Conservation (phyloP, 208 protist species). For the Leishmania amazonensis region DNA sequence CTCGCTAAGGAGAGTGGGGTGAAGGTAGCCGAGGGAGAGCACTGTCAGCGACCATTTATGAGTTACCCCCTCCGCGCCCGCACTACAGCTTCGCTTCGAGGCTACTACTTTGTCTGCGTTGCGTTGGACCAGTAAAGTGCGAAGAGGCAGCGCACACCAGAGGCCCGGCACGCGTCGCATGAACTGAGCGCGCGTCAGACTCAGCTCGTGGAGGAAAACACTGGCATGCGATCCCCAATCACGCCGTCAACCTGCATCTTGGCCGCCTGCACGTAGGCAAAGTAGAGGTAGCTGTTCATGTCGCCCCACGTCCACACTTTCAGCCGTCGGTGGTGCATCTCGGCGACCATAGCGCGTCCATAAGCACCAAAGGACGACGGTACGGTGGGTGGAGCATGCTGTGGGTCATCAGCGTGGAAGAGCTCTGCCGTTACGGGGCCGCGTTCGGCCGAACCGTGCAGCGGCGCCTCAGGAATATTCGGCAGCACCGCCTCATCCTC, state of each 20-base stretch:
- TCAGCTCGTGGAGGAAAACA: slow-evolving; percentile 21
- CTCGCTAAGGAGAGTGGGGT: not conserved
- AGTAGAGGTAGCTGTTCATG: slow-evolving; percentile 59
- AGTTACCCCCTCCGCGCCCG: not conserved
- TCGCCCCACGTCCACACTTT: slow-evolving; percentile 83
- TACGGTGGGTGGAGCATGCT: slow-evolving; percentile 17
- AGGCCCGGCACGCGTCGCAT: not conserved
- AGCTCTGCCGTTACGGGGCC: slow-evolving; percentile 26
- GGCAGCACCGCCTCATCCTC: slow-evolving; percentile 26
- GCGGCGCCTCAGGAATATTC: slow-evolving; percentile 18
- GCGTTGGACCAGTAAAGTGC: not conserved
- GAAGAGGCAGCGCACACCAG: slow-evolving; percentile 6
- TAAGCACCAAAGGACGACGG: slow-evolving; percentile 41
- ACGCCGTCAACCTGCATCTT: slow-evolving; percentile 72
- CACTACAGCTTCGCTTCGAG: not conserved
- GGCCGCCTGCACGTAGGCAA: slow-evolving; percentile 51
- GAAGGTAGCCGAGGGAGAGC: not conserved
- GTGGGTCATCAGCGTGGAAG: slow-evolving; percentile 27
- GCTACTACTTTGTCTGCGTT: not conserved
- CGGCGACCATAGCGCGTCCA: slow-evolving; percentile 45
- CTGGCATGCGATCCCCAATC: slow-evolving; percentile 73
- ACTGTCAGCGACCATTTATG: not conserved
- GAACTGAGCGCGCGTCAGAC: not conserved
- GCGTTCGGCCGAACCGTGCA: slow-evolving; percentile 19
- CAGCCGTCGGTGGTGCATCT: slow-evolving; percentile 50